A percentile compares a stretch with the other conserved stretches of the same genome.
Evolutionary conservation across 2,329 filamentous ascomycete genomes (phyloP).

Genomic region (Tympanopsis confertula): DNA sequence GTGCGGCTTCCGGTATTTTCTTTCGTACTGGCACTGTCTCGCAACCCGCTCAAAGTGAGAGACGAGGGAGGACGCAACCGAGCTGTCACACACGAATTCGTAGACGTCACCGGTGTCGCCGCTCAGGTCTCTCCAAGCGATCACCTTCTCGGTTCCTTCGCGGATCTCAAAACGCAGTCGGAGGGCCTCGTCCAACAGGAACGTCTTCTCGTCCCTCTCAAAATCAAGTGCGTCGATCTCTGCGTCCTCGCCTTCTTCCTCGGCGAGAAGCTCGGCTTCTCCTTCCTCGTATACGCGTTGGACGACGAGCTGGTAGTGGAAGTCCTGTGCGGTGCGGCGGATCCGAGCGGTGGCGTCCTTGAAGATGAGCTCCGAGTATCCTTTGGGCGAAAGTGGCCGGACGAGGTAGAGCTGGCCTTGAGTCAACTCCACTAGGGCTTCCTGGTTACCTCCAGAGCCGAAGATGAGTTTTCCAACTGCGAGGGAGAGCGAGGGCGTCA

Average conservation of each 20-base stretch:
- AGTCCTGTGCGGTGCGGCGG: constrained; percentile 84
- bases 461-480: constrained; percentile 88
- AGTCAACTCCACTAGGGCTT: constrained; percentile 84
- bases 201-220: constrained; percentile 85
- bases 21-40: constrained; percentile 91
- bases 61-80: constrained; percentile 58
- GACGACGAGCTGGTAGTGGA: constrained; percentile 92
- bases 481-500: constrained; percentile 1
- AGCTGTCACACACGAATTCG: constrained; percentile 87
- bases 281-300: constrained; percentile 96
- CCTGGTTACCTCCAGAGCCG: constrained; percentile 74
- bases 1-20: constrained; percentile 75
- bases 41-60: constrained; percentile 72
- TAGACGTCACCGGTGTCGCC: constrained; percentile 91
- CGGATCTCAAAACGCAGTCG: constrained; percentile 77
- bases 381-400: constrained; percentile 86
- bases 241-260: constrained; percentile 80
- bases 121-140: constrained; percentile 90
- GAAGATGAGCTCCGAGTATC: constrained; percentile 97
- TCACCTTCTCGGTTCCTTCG: constrained; percentile 68
- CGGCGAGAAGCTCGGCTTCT: constrained; percentile 79
- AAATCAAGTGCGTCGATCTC: constrained; percentile 68
- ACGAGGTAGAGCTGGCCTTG: constrained; percentile 97
- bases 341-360: constrained; percentile 91
- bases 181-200: constrained; percentile 83